These are phyloP conservation scores for Clonostachys rosea DNA, from an alignment of 2,329 filamentous ascomycete genomes.

Conservation along the genomic window DNA sequence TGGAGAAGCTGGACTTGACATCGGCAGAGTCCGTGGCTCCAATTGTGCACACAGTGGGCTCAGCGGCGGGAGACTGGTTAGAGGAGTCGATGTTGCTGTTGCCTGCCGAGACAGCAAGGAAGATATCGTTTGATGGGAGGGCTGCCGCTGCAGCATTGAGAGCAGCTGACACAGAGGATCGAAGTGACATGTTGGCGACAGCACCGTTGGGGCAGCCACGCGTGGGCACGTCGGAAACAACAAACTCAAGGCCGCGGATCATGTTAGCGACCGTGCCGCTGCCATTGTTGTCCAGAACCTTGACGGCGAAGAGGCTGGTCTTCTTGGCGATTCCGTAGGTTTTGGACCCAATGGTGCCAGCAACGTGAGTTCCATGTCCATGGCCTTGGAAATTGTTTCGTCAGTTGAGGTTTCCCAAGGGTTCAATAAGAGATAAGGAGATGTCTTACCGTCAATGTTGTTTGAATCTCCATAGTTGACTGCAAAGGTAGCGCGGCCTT, in stretches of 20 bases:
- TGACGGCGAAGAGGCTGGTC: conserved; percentile 28
- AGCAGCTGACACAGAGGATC: conserved; percentile 4
- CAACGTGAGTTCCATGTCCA: conserved; percentile 27
- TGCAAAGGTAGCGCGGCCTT: conserved; percentile 7
- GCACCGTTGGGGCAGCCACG: conserved; percentile 17
- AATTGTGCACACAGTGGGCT: conserved; percentile 11
- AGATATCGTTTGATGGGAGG: conserved; percentile 7
- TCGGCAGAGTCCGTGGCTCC: conserved; percentile 19
- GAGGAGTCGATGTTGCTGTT: conserved; percentile 6
- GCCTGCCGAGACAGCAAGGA: conserved; percentile 10
- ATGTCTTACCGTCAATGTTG: conserved; percentile 3
- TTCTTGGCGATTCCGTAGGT: conserved; percentile 25
- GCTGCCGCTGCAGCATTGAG: conserved; percentile 26
- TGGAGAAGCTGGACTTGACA: conserved; percentile 37
- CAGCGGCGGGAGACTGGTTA: conserved; percentile 7
- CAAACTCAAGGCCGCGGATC: conserved; percentile 21
- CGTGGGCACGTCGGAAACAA: conserved; percentile 16
- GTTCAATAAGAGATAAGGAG: not conserved
- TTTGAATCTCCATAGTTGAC: conserved; percentile 7
- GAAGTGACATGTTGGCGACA: conserved; percentile 40
- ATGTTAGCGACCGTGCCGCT: conserved; percentile 7
- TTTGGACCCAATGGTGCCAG: conserved; percentile 11
- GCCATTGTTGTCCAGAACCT: conserved; percentile 23
- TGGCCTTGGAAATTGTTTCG: conserved; percentile 37
- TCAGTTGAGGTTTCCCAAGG: not conserved